Evolutionary conservation across 257 asterid species (phyloP), one percentile per base, ranked within the genome.

Genomic region (Penstemon davidsonii): DNA sequence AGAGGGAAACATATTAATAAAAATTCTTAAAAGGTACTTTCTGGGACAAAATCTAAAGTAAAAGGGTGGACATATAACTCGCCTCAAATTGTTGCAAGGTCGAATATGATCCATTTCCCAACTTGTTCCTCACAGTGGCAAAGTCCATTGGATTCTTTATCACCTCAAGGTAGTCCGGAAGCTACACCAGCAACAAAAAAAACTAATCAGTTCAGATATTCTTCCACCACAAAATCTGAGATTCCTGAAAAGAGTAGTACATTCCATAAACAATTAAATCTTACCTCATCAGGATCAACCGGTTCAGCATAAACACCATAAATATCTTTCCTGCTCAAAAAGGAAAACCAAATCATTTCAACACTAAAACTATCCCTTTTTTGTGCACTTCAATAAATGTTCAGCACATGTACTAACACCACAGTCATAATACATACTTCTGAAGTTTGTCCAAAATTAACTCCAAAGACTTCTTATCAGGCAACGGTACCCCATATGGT

Each of bases 231-330:
- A 5, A 15, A 41, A 42, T 15, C 25, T 18, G 10, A 45, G 40
- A 57, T 15, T 52, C 66, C 66, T 55, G 2, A 25, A 25, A 60
- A 67, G 33, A 61, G 61, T 50, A 69, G 4, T 25, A 55, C 19
- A 68, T n/a, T 33, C 55, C 59, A 38, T 19, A 42, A 70, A 56
- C 4, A 53, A 68, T 52, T 42, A 37, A n/a, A 25, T 59, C 78
- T 70, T 72, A 95, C 99, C 94, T 95, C 99, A 66, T 91, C 99
- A 43, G 98, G 98, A 85, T 95, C 99, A 75, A 89, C 99, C 0
- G 99, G 99, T 67, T 95, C 97, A 3, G 98, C 96, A 76, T 87
- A 95, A 52, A 95, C 98, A 66, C 94, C 96, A 56, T 94, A 94
- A 25, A 86, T 81, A 76, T 94, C 99, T 73, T 94, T 94, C 96